These are phyloP conservation scores for Fremontodendron californicum DNA, from an alignment of 345 rosid genomes.

Conservation along the genomic window DNA sequence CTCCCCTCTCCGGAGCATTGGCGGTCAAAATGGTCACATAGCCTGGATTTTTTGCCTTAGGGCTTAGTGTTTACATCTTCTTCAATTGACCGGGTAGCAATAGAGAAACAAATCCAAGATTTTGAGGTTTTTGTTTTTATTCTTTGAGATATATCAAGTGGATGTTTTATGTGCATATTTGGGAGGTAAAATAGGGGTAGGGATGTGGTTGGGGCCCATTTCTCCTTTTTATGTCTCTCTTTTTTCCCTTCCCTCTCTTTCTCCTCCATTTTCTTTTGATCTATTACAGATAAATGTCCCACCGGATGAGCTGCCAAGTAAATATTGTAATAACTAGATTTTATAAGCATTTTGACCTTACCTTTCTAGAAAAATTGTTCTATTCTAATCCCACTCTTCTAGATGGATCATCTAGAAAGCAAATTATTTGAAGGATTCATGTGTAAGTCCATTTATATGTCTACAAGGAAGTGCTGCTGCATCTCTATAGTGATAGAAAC, in stretches of 20 bases:
- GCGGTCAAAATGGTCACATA: not conserved
- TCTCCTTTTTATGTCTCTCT: not conserved
- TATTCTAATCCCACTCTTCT: too few relatives aligned
- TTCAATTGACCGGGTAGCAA: not conserved
- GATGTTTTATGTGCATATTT: not conserved
- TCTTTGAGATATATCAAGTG: not conserved
- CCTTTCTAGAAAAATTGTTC: too few relatives aligned
- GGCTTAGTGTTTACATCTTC: not conserved
- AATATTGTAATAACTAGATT: not conserved
- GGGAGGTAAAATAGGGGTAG: not conserved
- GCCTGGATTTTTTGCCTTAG: not conserved
- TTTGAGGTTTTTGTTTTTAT: not conserved
- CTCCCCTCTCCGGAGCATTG: not conserved
- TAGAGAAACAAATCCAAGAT: not conserved
- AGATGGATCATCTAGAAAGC: too few relatives aligned
- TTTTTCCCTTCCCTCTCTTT: not conserved
- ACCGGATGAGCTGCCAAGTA: not conserved
- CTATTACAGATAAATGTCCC: not conserved
- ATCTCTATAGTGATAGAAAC: not conserved
- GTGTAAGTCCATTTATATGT: not conserved
- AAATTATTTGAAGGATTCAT: not conserved
- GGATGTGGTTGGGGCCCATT: not conserved
- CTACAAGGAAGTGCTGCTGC: not conserved
- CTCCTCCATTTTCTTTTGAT: not conserved
- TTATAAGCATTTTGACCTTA: not conserved